A percentile compares a stretch with the other conserved stretches of the same genome.
Conservation (phyloP, 176 grass and related monocot species). For the Triticum urartu region DNA sequence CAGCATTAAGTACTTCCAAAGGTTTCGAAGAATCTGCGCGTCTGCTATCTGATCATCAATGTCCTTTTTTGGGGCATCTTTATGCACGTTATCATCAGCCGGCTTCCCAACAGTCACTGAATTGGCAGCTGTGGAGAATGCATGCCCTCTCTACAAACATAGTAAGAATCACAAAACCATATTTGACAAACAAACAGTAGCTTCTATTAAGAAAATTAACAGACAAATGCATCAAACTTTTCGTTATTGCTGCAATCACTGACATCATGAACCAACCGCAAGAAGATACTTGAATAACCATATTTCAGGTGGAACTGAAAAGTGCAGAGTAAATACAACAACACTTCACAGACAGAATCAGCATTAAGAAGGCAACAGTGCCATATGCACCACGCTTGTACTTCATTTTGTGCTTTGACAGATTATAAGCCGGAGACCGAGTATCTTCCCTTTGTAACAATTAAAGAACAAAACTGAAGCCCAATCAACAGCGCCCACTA, state of each 20-base stretch:
- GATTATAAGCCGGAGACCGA: background rate
- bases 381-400: background rate
- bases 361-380: background rate
- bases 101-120: conserved; percentile 39
- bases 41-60: conserved; percentile 77
- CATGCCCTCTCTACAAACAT: conserved; percentile 51
- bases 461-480: background rate
- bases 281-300: background rate
- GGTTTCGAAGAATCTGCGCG: conserved; percentile 69
- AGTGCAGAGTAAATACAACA: background rate
- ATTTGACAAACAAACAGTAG: conserved; percentile 5
- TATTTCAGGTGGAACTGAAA: background rate
- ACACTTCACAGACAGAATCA: background rate
- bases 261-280: background rate
- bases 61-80: conserved; percentile 51
- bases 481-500: background rate
- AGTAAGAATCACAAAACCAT: conserved; percentile 27
- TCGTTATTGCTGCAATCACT: background rate
- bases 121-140: conserved; percentile 85
- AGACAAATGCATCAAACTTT: conserved; percentile 8
- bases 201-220: background rate
- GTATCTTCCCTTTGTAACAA: background rate
- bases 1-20: conserved; percentile 75
- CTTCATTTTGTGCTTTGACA: background rate
- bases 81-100: conserved; percentile 51